Percentiles rank a stretch among this genome's conserved stretches.
phyloP scores from a whole-genome alignment of 1,284 basidiomycete genomes.

The Moniliella sp. region DNA sequence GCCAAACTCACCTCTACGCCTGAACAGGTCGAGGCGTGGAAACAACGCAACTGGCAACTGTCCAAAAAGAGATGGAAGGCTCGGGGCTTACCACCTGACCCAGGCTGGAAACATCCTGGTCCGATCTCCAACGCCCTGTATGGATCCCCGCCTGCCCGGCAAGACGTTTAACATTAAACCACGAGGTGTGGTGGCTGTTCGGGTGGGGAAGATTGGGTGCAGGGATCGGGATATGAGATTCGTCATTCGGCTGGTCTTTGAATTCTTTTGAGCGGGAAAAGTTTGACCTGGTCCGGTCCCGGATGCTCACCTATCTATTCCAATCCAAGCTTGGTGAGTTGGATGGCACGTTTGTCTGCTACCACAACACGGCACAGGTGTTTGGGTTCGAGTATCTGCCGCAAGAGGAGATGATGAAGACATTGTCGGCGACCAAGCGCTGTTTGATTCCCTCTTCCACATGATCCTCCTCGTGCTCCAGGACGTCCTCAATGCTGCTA shows the following conservation, averaged over 20 bases:
- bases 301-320: constrained; percentile 85
- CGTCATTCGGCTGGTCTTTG: constrained; percentile 15
- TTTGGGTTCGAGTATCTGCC: constrained; percentile 89
- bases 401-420: constrained; percentile 69
- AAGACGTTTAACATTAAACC: constrained; percentile 92
- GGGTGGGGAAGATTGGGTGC: constrained; percentile 66
- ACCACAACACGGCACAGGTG: constrained; percentile 69
- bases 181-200: constrained; percentile 59
- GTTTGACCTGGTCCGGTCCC: constrained; percentile 62
- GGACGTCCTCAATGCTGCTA: no score
- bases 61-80: no score
- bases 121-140: constrained; percentile 82
- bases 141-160: constrained; percentile 58
- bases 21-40: no score
- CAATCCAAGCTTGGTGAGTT: constrained; percentile 88
- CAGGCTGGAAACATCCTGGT: no score
- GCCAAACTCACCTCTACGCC: no score
- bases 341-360: constrained; percentile 86
- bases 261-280: constrained; percentile 32
- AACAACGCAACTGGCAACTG: no score
- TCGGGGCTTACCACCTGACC: no score
- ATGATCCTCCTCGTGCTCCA: no score
- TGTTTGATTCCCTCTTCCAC: no score
- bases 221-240: constrained; percentile 30
- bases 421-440: no score